Evolutionary conservation across 2,329 filamentous ascomycete species (phyloP), one percentile per base, ranked within the genome.

Genomic region (Fusarium sp.): DNA sequence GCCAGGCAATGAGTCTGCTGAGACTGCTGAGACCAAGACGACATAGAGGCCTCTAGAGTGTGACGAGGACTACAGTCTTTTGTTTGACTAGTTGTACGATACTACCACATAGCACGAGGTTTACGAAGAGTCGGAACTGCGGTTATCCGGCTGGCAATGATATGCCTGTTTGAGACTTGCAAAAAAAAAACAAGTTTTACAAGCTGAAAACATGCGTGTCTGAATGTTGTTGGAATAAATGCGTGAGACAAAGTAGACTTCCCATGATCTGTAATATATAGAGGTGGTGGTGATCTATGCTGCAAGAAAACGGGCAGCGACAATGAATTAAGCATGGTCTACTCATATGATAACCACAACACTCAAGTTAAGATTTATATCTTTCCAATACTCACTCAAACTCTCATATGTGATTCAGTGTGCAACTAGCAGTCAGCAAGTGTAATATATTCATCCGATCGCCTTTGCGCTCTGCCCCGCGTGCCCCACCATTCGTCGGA

Each of bases 1-100:
- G 82, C 78, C 77, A 62, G 53, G 75, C 69, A 61, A 76, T 10
- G 41, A 59, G n/a, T 38, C 56, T 36, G 50, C 41, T 13, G 44
- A 51, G 25, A 19, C 54, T 25, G 22, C 45, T 7, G 62, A 64
- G 35, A 19, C 29, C 15, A 63, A 69, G 48, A 3, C 41, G 25
- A 12, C 36, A 35, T 54, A 9, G 32, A 32, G 25, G 19, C 5
- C 6, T 40, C 56, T 49, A 43, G 43, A 49, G 22, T 12, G 19
- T 25, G 12, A 15, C 19, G 19, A 8, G 3, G 12, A 12, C 36
- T 13, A 8, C 12, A 26, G 32, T 26, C 15, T 31, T 29, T 12
- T 25, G 12, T 39, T 13, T 13, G 22, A 7, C 22, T 40, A 4
- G 35, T 38, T 11, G 36, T 13, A 25, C 22, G 24, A 39, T 6